Conservation (phyloP, 176 grass and related monocot species). For the Aechmea fasciata region DNA sequence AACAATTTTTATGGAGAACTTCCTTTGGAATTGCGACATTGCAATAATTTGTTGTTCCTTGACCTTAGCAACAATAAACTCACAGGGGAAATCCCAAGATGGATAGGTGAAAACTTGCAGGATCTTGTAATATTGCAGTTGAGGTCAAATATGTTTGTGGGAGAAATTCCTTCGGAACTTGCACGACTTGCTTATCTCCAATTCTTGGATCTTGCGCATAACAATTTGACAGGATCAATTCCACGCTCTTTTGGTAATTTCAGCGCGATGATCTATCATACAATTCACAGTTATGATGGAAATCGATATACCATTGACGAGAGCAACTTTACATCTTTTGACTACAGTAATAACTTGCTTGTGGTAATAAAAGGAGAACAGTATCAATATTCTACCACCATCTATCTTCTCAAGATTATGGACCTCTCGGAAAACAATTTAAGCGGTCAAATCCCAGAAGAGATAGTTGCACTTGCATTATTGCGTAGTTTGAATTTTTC, state of each 20-base stretch:
- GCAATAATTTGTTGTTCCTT: background rate
- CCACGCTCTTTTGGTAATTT: slow-evolving; percentile 1
- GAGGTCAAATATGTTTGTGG: background rate
- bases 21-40: slow-evolving; percentile 9
- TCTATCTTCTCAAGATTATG: background rate
- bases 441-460: slow-evolving; percentile 16
- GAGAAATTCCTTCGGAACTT: background rate
- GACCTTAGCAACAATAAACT: slow-evolving; percentile 13
- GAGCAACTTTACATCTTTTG: too few relatives aligned
- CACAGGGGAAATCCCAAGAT: slow-evolving; percentile 21
- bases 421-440: slow-evolving; percentile 9
- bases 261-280: background rate
- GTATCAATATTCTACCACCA: background rate
- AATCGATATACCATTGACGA: too few relatives aligned
- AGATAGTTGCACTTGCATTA: background rate
- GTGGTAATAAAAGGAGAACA: background rate
- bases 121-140: slow-evolving; percentile 11
- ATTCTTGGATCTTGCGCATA: slow-evolving; percentile 19
- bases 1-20: slow-evolving; percentile 9
- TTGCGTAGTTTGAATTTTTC: slow-evolving; percentile 19
- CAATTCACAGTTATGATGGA: background rate
- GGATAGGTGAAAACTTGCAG: slow-evolving; percentile 16
- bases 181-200: slow-evolving; percentile 7
- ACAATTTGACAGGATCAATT: background rate
- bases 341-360: too few relatives aligned